These are phyloP conservation scores for Nicotiana paniculata DNA, from an alignment of 257 asterid genomes.

Conservation along the genomic window DNA sequence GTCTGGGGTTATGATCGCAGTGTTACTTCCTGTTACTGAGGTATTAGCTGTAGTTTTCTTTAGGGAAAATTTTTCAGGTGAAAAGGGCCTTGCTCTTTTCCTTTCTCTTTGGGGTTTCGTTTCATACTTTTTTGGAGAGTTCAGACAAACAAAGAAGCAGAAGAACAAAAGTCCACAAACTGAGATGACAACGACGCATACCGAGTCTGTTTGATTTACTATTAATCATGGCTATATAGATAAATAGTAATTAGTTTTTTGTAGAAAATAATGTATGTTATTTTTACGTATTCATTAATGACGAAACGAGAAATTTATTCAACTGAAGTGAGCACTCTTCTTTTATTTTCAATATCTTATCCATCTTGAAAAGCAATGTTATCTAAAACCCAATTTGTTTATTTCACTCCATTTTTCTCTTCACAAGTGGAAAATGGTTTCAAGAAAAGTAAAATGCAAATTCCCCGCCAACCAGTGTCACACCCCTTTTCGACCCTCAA, in stretches of 20 bases:
- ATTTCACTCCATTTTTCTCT: no score
- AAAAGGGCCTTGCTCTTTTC: neutral
- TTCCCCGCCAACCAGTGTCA: no score
- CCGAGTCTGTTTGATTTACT: neutral
- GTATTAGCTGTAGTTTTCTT: neutral
- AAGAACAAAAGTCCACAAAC: neutral
- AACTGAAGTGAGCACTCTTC: no score
- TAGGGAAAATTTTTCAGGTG: neutral
- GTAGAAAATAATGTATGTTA: neutral
- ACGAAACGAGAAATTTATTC: no score
- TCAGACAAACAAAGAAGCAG: neutral
- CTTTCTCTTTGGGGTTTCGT: constrained; percentile 4
- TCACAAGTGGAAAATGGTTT: no score
- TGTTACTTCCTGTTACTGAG: neutral
- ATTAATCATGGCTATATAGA: neutral
- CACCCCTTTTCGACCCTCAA: no score
- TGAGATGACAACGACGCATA: neutral
- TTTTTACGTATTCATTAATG: no score
- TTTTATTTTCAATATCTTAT: no score
- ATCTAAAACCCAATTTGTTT: no score
- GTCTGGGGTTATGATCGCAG: neutral
- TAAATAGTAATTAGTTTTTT: no score
- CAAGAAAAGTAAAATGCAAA: no score
- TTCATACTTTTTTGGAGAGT: neutral
- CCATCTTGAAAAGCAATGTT: no score